A percentile compares a stretch with the other conserved stretches of the same genome.
phyloP scores from a whole-genome alignment of 176 grass and related monocot genomes.

The Aegilops bicornis region DNA sequence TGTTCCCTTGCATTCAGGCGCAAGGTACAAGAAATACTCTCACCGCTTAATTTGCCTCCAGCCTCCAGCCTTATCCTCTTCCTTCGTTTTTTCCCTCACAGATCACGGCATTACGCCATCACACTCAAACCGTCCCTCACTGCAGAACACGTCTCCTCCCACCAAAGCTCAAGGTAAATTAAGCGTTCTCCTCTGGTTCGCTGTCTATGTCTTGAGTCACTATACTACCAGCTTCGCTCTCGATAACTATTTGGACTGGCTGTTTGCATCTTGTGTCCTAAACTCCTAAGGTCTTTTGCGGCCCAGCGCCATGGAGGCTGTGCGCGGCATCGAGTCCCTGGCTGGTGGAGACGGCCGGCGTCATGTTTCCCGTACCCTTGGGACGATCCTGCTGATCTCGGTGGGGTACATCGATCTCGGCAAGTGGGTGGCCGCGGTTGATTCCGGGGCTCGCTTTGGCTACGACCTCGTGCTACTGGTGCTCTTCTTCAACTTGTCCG shows the following conservation, averaged over 20 bases:
- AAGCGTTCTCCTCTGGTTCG: neutral
- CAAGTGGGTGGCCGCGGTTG: conserved; percentile 65
- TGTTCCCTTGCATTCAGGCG: no score
- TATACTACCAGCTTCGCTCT: no score
- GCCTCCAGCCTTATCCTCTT: neutral
- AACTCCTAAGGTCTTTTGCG: no score
- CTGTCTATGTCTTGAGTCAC: neutral
- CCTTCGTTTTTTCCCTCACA: no score
- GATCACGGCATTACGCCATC: no score
- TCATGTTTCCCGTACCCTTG: conserved; percentile 47
- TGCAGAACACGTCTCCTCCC: neutral
- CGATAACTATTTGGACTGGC: no score
- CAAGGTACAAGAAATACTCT: neutral
- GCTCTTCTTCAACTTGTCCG: conserved; percentile 72
- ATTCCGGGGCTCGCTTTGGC: conserved; percentile 59
- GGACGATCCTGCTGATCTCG: conserved; percentile 65
- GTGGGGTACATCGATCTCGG: conserved; percentile 89
- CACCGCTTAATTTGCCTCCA: neutral
- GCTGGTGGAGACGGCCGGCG: conserved; percentile 18
- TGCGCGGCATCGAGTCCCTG: conserved; percentile 17
- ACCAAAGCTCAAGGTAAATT: neutral
- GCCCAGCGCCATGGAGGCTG: conserved; percentile 26
- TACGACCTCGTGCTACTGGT: conserved; percentile 59
- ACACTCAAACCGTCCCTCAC: neutral
- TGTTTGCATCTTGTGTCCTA: neutral